Conservation (phyloP, 495 filamentous ascomycete genomes). For the Annulohypoxylon maeteangense region DNA sequence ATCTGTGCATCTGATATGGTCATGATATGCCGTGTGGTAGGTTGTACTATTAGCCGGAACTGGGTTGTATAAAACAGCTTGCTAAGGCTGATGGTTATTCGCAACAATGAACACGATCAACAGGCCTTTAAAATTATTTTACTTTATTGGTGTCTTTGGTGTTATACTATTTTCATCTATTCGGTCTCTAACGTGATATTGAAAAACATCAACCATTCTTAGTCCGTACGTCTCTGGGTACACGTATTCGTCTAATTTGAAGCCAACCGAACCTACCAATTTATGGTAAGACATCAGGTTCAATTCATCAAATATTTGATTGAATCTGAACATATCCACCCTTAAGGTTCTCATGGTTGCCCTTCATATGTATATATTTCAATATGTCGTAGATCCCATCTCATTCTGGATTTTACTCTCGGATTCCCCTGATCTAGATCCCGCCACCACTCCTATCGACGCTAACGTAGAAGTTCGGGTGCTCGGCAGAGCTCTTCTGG, state of each 20-base stretch:
- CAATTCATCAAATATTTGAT: neutral
- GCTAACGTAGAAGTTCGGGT: slow-evolving; percentile 53
- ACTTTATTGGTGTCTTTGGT: neutral
- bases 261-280: neutral
- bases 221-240: neutral
- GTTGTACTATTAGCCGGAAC: slow-evolving; percentile 27
- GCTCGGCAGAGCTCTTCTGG: slow-evolving; percentile 48
- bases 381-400: neutral
- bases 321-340: neutral
- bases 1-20: slow-evolving; percentile 13
- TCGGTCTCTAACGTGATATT: neutral
- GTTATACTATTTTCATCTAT: neutral
- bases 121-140: neutral
- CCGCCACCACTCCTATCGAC: slow-evolving; percentile 62
- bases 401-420: neutral
- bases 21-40: slow-evolving; percentile 11
- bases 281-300: neutral
- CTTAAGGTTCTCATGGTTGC: neutral
- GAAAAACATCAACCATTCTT: neutral
- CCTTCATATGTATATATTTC: neutral
- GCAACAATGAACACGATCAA: slow-evolving; percentile 6
- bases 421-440: slow-evolving; percentile 38
- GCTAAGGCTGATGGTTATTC: slow-evolving; percentile 9
- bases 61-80: slow-evolving; percentile 28
- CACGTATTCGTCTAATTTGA: neutral